phyloP scores from a whole-genome alignment of 139 green algal species.

The Tetraselmis chui region DNA sequence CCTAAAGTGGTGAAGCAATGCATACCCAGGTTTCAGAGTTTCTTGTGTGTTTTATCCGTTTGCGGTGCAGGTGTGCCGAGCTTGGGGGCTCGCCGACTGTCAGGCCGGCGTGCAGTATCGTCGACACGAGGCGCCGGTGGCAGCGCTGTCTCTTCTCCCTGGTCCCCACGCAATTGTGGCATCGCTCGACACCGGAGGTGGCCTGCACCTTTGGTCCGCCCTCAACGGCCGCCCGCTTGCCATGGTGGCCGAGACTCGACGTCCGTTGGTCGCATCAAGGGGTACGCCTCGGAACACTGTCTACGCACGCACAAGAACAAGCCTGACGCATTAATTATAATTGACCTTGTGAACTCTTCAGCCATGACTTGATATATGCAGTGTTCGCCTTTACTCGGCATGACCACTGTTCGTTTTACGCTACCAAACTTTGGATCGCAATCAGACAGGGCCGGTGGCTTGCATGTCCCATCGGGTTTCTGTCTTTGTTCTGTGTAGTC shows the following conservation, averaged over 20 bases:
- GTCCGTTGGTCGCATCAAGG: background rate
- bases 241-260: slow-evolving; percentile 3
- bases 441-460: too few relatives aligned
- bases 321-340: too few relatives aligned
- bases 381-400: background rate
- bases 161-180: background rate
- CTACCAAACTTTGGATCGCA: too few relatives aligned
- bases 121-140: slow-evolving; percentile 8
- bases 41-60: background rate
- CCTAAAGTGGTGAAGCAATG: too few relatives aligned
- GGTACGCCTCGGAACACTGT: too few relatives aligned
- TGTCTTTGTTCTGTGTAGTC: too few relatives aligned
- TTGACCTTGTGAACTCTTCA: background rate
- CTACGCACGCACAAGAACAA: too few relatives aligned
- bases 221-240: background rate
- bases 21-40: background rate
- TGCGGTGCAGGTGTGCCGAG: background rate
- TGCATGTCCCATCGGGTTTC: too few relatives aligned
- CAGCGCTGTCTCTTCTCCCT: slow-evolving; percentile 8
- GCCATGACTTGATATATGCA: background rate
- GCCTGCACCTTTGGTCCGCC: slow-evolving; percentile 19
- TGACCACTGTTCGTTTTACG: background rate
- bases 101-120: slow-evolving; percentile 21
- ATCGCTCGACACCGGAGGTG: slow-evolving; percentile 10
- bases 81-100: background rate